Evolutionary conservation across 176 grass and related monocot genomes (phyloP).

Genomic region (Musa schizocarpa): DNA sequence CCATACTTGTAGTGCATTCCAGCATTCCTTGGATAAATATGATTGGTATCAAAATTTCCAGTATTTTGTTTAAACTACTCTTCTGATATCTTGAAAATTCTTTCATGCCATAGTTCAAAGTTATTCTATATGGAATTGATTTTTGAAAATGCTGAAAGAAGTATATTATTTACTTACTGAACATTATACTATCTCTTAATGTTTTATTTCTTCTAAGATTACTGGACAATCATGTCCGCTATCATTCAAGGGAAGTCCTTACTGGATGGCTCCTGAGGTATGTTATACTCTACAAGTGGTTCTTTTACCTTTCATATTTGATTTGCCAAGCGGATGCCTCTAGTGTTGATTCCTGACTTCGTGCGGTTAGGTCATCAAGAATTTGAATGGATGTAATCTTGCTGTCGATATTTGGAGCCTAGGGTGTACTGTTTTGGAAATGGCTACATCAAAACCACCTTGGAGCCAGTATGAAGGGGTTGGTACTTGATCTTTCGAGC

Average conservation of each 20-base stretch:
- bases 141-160: neutral
- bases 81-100: too few species aligned
- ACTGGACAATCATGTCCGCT: slow-evolving; percentile 86
- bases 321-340: slow-evolving; percentile 2
- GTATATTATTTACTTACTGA: neutral
- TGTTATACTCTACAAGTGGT: slow-evolving; percentile 12
- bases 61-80: too few species aligned
- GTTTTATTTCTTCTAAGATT: slow-evolving; percentile 49
- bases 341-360: slow-evolving; percentile 17
- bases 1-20: neutral
- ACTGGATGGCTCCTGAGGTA: slow-evolving; percentile 99
- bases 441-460: slow-evolving; percentile 98
- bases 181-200: neutral
- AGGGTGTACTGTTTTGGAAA: slow-evolving; percentile 96
- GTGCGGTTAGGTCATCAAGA: slow-evolving; percentile 75
- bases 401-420: slow-evolving; percentile 98
- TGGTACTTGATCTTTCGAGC: slow-evolving; percentile 28
- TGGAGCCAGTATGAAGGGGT: slow-evolving; percentile 99
- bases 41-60: neutral
- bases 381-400: slow-evolving; percentile 91
- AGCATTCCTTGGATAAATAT: neutral
- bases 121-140: neutral
- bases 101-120: neutral
- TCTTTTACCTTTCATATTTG: slow-evolving; percentile 9
- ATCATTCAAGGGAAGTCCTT: slow-evolving; percentile 94